Conservation (phyloP, 208 protist genomes). For the Spongospora subterranea region DNA sequence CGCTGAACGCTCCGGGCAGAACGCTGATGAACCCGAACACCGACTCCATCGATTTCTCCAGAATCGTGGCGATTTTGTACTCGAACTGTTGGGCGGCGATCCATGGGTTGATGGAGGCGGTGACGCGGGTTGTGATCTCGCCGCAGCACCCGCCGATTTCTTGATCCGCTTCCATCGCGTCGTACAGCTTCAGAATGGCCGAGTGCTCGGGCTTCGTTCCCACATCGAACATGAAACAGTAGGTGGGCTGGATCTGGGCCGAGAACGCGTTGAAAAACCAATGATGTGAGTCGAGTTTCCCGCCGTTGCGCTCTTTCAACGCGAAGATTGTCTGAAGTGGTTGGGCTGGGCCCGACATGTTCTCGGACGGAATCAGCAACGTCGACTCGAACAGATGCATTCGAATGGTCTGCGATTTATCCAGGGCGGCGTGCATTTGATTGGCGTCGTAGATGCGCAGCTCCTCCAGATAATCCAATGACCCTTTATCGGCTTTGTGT, state of each 20-base stretch:
- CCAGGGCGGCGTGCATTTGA: slow-evolving; percentile 39
- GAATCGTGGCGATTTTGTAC: slow-evolving; percentile 54
- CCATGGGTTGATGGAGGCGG: background rate
- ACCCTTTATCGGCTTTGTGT: slow-evolving; percentile 11
- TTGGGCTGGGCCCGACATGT: background rate
- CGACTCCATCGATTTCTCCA: slow-evolving; percentile 57
- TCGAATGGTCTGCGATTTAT: background rate
- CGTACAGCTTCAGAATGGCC: slow-evolving; percentile 18
- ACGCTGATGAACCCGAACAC: slow-evolving; percentile 63
- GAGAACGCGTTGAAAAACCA: slow-evolving; percentile 57
- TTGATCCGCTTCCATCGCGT: slow-evolving; percentile 44
- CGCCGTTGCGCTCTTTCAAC: slow-evolving; percentile 30
- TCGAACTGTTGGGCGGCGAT: slow-evolving; percentile 54
- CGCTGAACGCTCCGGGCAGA: slow-evolving; percentile 58
- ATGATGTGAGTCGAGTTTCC: slow-evolving; percentile 58
- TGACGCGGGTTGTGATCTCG: slow-evolving; percentile 50
- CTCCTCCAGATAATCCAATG: slow-evolving; percentile 51
- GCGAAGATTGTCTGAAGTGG: slow-evolving; percentile 49
- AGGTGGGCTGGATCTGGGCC: slow-evolving; percentile 12
- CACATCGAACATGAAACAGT: slow-evolving; percentile 45
- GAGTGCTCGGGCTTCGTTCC: slow-evolving; percentile 28
- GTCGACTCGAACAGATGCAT: slow-evolving; percentile 48
- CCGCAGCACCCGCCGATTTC: slow-evolving; percentile 55
- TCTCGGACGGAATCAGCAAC: background rate
- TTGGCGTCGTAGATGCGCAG: slow-evolving; percentile 14